These are phyloP conservation scores for Hansfordia pulvinata DNA, from an alignment of 2,329 filamentous ascomycete genomes.

Conservation along the genomic window DNA sequence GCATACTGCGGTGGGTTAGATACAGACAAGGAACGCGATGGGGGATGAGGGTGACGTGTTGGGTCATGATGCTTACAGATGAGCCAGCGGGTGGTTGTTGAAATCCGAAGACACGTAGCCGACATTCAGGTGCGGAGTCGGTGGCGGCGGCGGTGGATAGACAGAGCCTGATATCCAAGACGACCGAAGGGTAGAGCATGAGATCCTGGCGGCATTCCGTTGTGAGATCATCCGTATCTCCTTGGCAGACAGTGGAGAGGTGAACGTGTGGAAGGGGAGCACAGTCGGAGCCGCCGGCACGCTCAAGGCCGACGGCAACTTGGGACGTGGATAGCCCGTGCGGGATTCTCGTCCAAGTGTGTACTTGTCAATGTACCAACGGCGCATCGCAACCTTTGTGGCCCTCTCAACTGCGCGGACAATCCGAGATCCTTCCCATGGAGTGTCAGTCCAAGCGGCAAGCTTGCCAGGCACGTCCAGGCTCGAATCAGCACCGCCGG, in stretches of 20 bases:
- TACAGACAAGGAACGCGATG: slow-evolving; percentile 2
- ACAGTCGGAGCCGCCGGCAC: slow-evolving; percentile 87
- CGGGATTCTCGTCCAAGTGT: slow-evolving; percentile 43
- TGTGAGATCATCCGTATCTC: slow-evolving; percentile 92
- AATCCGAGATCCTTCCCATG: slow-evolving; percentile 80
- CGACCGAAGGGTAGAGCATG: slow-evolving; percentile 72
- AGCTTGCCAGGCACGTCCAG: slow-evolving; percentile 27
- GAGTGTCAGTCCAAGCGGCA: slow-evolving; percentile 52
- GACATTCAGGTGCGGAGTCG: slow-evolving; percentile 71
- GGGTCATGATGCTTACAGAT: slow-evolving; percentile 48
- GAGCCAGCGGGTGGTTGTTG: slow-evolving; percentile 93
- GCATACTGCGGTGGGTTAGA: slow-evolving; percentile 49
- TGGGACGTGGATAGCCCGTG: slow-evolving; percentile 55
- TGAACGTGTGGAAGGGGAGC: slow-evolving; percentile 95
- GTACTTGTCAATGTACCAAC: slow-evolving; percentile 80
- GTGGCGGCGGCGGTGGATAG: slow-evolving; percentile 74
- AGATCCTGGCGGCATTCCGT: slow-evolving; percentile 85
- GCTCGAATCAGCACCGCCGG: slow-evolving; percentile 17
- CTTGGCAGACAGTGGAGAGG: slow-evolving; percentile 79
- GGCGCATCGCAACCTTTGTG: slow-evolving; percentile 63
- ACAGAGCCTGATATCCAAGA: slow-evolving; percentile 76
- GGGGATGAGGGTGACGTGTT: neutral
- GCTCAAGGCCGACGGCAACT: slow-evolving; percentile 57
- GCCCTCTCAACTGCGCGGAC: slow-evolving; percentile 76
- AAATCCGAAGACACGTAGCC: slow-evolving; percentile 98